Evolutionary conservation across 192 early-diverging fungal species (phyloP).

Genomic region (Spinellus fusiger): DNA sequence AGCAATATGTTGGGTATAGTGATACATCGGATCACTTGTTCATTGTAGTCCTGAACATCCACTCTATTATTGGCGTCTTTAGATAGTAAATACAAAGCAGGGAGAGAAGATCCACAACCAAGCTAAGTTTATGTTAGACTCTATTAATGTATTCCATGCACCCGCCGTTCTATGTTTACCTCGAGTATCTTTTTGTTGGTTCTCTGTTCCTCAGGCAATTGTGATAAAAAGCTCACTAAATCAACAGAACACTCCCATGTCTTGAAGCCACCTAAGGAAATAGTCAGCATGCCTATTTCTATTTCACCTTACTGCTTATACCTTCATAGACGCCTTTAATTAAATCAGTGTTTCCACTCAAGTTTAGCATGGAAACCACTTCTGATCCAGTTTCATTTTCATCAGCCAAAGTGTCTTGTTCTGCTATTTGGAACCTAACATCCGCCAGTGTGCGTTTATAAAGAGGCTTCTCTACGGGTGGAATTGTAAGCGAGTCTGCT

Average conservation of each 20-base stretch:
- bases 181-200: slow-evolving; percentile 47
- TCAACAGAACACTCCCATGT: slow-evolving; percentile 97
- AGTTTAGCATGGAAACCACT: slow-evolving; percentile 33
- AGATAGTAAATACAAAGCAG: slow-evolving; percentile 72
- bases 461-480: slow-evolving; percentile 22
- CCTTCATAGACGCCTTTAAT: slow-evolving; percentile 91
- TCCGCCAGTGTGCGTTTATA: slow-evolving; percentile 74
- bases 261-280: slow-evolving; percentile 83
- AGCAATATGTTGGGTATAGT: slow-evolving; percentile 89
- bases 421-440: slow-evolving; percentile 78
- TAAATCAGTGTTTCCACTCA: slow-evolving; percentile 61
- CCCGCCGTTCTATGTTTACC: slow-evolving; percentile 19
- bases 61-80: slow-evolving; percentile 43
- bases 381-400: slow-evolving; percentile 7
- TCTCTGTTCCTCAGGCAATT: slow-evolving; percentile 26
- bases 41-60: slow-evolving; percentile 93
- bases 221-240: slow-evolving; percentile 64
- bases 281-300: slow-evolving; percentile 1
- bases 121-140: slow-evolving; percentile 43
- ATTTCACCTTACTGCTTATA: neutral
- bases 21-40: slow-evolving; percentile 76
- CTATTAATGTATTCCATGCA: neutral
- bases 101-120: slow-evolving; percentile 86
- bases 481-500: slow-evolving; percentile 22
- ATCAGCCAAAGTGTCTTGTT: slow-evolving; percentile 60